phyloP scores from a whole-genome alignment of 441 rosid species.

The Melianthus villosus region DNA sequence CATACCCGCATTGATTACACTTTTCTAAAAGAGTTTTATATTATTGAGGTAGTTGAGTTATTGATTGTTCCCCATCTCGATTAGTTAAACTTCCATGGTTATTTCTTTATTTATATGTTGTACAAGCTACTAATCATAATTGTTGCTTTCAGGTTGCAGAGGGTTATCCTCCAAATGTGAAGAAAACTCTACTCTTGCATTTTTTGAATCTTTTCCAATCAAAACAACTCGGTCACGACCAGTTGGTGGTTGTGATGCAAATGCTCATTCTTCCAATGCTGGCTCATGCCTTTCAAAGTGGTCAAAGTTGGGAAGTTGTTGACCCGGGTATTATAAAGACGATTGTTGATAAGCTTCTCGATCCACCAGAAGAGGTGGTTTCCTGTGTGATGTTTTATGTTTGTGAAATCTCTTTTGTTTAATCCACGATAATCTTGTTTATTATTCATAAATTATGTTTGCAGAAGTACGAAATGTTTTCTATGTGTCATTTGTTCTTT shows the following conservation, averaged over 20 bases:
- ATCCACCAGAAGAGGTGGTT: conserved; percentile 95
- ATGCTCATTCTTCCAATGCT: conserved; percentile 98
- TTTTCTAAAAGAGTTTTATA: conserved; percentile 88
- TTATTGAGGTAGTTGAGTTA: conserved; percentile 58
- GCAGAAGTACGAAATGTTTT: conserved; percentile 1
- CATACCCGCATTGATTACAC: conserved; percentile 91
- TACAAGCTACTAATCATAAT: conserved; percentile 3
- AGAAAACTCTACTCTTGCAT: conserved; percentile 64
- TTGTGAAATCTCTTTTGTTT: too few species aligned
- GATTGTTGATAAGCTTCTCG: conserved; percentile 95
- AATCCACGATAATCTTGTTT: too few species aligned
- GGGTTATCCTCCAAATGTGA: conserved; percentile 70
- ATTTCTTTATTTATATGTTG: not conserved
- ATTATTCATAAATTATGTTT: too few species aligned
- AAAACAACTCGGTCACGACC: conserved; percentile 80
- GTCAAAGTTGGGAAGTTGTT: conserved; percentile 91
- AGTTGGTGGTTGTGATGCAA: conserved; percentile 90
- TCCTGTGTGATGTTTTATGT: not conserved
- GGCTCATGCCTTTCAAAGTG: conserved; percentile 78
- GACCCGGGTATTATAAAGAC: conserved; percentile 69
- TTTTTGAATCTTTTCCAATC: conserved; percentile 79
- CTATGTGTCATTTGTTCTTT: conserved; percentile 4
- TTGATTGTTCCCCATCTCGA: not conserved
- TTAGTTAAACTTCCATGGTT: not conserved
- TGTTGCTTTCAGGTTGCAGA: conserved; percentile 64